Percentiles rank a stretch among this genome's conserved stretches.
Evolutionary conservation across 305 asterid genomes (phyloP).

Genomic region (Fraxinus dipetala): DNA sequence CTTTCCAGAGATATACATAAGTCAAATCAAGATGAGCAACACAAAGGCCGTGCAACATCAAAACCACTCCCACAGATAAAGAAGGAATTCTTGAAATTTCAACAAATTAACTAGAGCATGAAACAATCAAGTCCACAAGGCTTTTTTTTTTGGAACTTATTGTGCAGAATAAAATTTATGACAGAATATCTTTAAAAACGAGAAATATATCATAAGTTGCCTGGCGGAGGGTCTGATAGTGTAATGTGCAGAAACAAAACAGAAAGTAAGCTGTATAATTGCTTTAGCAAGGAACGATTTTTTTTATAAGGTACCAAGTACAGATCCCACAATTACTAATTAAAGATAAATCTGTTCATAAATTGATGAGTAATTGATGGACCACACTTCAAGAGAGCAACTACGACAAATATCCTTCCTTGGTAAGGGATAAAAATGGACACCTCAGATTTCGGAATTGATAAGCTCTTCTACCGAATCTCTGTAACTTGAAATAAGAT

Average conservation of each 20-base stretch:
- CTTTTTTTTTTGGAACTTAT: not conserved
- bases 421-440: not conserved
- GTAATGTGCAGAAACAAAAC: not conserved
- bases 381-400: conserved; percentile 7
- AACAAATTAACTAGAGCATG: not conserved
- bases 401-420: not conserved
- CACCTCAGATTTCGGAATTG: conserved; percentile 47
- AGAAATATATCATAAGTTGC: not conserved
- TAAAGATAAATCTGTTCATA: not conserved
- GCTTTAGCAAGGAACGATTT: not conserved
- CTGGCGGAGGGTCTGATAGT: not conserved
- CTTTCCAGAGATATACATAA: not conserved
- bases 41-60: not conserved
- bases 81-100: not conserved
- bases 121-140: not conserved
- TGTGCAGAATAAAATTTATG: not conserved
- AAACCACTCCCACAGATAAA: not conserved
- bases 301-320: not conserved
- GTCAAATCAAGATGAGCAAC: not conserved
- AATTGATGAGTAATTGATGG: not conserved
- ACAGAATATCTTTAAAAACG: not conserved
- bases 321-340: not conserved
- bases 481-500: conserved; percentile 58
- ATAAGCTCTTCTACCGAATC: conserved; percentile 66
- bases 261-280: not conserved